A percentile compares a stretch with the other conserved stretches of the same genome.
These are phyloP conservation scores for Wickerhamomyces sp. DNA, from an alignment of 1,139 yeast genomes.

Conservation along the genomic window DNA sequence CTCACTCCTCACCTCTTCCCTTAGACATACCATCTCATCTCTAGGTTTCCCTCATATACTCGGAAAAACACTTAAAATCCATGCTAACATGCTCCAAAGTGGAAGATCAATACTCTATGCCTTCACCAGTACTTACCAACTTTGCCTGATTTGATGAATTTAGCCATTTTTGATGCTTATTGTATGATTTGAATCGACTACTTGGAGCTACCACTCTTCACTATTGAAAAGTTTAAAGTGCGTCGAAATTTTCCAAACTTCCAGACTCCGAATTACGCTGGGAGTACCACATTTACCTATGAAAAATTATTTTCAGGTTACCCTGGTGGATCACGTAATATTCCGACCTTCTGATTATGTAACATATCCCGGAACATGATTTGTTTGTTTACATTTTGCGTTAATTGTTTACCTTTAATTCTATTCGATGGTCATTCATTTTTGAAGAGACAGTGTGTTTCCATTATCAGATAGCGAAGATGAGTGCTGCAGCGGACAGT, in stretches of 20 bases:
- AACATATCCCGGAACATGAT: too few species aligned
- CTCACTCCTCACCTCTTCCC: too few species aligned
- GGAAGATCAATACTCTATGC: background rate
- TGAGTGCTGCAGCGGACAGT: background rate
- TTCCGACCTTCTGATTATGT: background rate
- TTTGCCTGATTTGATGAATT: slow-evolving; percentile 98
- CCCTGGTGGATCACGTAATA: background rate
- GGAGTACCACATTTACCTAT: slow-evolving; percentile 3
- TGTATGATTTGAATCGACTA: slow-evolving; percentile 3
- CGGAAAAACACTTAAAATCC: background rate
- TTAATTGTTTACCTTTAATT: background rate
- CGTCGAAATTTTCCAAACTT: slow-evolving; percentile 16
- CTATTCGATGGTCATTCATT: too few species aligned
- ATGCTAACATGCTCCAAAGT: background rate
- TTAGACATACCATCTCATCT: too few species aligned
- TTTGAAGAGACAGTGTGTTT: background rate
- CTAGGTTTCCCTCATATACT: background rate
- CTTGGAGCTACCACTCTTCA: background rate
- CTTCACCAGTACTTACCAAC: slow-evolving; percentile 70
- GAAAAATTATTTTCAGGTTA: background rate
- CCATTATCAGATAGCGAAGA: background rate
- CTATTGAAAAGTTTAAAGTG: slow-evolving; percentile 11
- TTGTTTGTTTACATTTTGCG: slow-evolving; percentile 5
- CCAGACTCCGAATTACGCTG: slow-evolving; percentile 5
- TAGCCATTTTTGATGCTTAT: slow-evolving; percentile 60